Conservation (phyloP, 2,329 filamentous ascomycete genomes). For the Xylariomycetidae sp. region DNA sequence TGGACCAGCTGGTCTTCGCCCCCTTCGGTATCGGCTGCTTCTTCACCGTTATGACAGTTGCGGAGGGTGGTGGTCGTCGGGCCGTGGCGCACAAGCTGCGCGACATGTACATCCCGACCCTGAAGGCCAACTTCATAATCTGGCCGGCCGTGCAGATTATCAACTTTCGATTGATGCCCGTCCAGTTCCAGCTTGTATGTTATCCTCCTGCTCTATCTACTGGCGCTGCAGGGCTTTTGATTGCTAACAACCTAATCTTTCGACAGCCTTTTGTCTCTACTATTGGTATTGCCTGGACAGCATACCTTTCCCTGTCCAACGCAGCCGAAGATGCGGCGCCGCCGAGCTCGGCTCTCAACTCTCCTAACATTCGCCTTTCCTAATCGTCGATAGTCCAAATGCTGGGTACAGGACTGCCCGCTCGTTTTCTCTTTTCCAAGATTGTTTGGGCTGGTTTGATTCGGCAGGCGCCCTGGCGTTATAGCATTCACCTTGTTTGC, state of each 20-base stretch:
- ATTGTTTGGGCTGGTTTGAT: slow-evolving; percentile 2
- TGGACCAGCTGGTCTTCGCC: slow-evolving; percentile 91
- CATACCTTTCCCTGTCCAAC: slow-evolving; percentile 89
- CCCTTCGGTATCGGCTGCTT: slow-evolving; percentile 81
- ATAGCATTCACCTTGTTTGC: no score
- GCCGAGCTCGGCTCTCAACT: slow-evolving; percentile 23
- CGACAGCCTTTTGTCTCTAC: slow-evolving; percentile 88
- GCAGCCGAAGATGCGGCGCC: slow-evolving; percentile 63
- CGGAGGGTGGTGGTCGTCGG: slow-evolving; percentile 80
- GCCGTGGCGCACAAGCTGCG: slow-evolving; percentile 79
- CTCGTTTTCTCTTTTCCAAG: neutral
- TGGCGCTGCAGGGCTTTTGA: neutral
- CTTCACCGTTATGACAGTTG: slow-evolving; percentile 94
- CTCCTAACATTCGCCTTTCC: slow-evolving; percentile 31
- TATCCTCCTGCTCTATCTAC: neutral
- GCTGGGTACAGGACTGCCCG: neutral
- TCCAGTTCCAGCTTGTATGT: slow-evolving; percentile 93
- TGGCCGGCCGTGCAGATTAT: slow-evolving; percentile 96
- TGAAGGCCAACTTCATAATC: slow-evolving; percentile 92
- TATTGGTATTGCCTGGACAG: slow-evolving; percentile 94
- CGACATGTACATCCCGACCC: slow-evolving; percentile 87
- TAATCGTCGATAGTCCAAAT: slow-evolving; percentile 3
- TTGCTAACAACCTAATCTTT: slow-evolving; percentile 3
- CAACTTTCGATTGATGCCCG: slow-evolving; percentile 92
- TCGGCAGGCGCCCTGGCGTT: no score